Evolutionary conservation across 1,284 basidiomycete genomes (phyloP).

Genomic region (Heterobasidion parviporum): DNA sequence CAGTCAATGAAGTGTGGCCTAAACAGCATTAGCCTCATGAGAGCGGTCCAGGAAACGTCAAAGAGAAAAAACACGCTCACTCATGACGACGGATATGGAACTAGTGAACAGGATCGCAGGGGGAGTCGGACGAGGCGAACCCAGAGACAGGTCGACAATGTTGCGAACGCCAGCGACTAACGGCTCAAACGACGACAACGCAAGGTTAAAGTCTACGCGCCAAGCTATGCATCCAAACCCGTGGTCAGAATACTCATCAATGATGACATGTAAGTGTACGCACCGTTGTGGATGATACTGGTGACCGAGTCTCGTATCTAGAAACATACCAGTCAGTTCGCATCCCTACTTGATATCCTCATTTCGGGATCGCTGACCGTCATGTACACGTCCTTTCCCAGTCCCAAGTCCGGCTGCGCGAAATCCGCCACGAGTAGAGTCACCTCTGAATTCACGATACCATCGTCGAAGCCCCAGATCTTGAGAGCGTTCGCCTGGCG

Average conservation of each 20-base stretch:
- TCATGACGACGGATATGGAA: slow-evolving; percentile 18
- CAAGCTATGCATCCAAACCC: slow-evolving; percentile 20
- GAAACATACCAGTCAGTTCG: not conserved
- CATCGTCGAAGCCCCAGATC: slow-evolving; percentile 20
- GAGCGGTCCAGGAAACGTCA: not conserved
- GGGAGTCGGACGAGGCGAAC: not conserved
- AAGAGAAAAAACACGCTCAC: slow-evolving; percentile 1
- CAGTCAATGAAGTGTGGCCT: not conserved
- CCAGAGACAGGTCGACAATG: slow-evolving; percentile 3
- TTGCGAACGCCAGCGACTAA: slow-evolving; percentile 2
- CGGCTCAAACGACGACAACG: slow-evolving; percentile 3
- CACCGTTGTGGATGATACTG: slow-evolving; percentile 26
- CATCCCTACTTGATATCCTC: no score
- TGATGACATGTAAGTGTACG: slow-evolving; percentile 11
- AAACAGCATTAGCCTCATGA: not conserved
- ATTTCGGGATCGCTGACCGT: slow-evolving; percentile 15
- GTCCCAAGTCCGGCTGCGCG: slow-evolving; percentile 19
- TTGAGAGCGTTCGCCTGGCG: slow-evolving; percentile 23
- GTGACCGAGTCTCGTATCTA: slow-evolving; percentile 16
- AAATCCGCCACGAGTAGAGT: slow-evolving; percentile 25
- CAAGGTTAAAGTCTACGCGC: slow-evolving; percentile 18
- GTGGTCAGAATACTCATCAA: not conserved
- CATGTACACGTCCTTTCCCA: slow-evolving; percentile 18
- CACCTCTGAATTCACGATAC: slow-evolving; percentile 22
- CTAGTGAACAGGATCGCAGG: slow-evolving; percentile 8